phyloP scores from a whole-genome alignment of 371 early-diverging fungal species.

The Syncephalis plumigaleata region DNA sequence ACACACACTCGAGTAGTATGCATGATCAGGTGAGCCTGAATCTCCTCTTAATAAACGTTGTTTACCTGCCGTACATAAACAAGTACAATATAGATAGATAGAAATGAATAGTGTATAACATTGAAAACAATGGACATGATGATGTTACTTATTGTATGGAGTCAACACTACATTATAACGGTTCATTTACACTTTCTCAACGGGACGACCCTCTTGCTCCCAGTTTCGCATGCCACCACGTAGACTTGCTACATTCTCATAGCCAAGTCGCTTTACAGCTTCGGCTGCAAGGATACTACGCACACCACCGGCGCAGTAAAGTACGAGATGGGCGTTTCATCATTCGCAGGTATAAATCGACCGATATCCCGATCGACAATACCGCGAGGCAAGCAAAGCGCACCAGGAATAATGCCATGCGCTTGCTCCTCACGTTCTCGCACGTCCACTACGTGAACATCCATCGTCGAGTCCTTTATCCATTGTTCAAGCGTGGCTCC shows the following conservation, averaged over 20 bases:
- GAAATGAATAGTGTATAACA: too few species aligned
- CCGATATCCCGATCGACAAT: slow-evolving; percentile 17
- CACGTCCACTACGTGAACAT: slow-evolving; percentile 13
- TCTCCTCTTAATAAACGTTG: too few species aligned
- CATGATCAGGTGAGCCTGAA: too few species aligned
- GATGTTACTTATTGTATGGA: too few species aligned
- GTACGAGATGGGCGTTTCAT: slow-evolving; percentile 17
- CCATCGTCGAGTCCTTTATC: neutral
- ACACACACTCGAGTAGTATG: too few species aligned
- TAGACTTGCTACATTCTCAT: slow-evolving; percentile 13
- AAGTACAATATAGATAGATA: too few species aligned
- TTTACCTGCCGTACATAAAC: too few species aligned
- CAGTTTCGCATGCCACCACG: slow-evolving; percentile 5
- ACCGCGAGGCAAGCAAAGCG: slow-evolving; percentile 17
- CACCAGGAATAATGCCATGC: slow-evolving; percentile 19
- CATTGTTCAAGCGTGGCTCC: neutral
- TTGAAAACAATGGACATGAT: too few species aligned
- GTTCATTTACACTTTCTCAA: neutral
- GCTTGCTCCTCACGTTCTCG: slow-evolving; percentile 17
- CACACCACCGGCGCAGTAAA: slow-evolving; percentile 37
- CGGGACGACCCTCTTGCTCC: slow-evolving; percentile 4
- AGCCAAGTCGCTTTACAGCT: slow-evolving; percentile 29
- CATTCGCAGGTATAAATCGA: slow-evolving; percentile 9
- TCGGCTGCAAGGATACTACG: slow-evolving; percentile 36
- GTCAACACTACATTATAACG: neutral